Percentiles rank a stretch among this genome's conserved stretches.
phyloP scores from a whole-genome alignment of 192 early-diverging fungal species.

The Coemansia asiatica region DNA sequence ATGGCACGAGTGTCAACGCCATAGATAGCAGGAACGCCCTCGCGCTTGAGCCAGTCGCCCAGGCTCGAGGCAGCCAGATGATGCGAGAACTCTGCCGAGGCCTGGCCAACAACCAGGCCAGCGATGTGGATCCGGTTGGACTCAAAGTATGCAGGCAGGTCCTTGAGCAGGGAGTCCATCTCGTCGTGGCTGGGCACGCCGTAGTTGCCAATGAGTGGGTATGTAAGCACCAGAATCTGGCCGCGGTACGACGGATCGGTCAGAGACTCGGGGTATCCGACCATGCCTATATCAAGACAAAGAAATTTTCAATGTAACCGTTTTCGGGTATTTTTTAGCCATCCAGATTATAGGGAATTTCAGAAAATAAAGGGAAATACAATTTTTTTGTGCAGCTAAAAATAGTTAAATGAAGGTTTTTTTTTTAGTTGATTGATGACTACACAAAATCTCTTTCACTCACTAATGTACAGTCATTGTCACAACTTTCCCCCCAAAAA shows the following conservation, averaged over 20 bases:
- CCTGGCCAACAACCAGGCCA: slow-evolving; percentile 88
- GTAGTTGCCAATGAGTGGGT: slow-evolving; percentile 97
- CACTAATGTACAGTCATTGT: no score
- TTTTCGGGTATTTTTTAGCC: neutral
- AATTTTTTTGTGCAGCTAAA: neutral
- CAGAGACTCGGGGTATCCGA: slow-evolving; percentile 97
- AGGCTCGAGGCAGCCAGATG: slow-evolving; percentile 86
- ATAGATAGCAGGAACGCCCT: slow-evolving; percentile 89
- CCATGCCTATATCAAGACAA: slow-evolving; percentile 76
- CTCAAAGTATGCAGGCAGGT: slow-evolving; percentile 93
- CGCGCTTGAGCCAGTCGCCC: slow-evolving; percentile 86
- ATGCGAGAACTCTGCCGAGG: slow-evolving; percentile 90
- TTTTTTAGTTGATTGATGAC: neutral
- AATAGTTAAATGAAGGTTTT: neutral
- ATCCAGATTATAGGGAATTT: neutral
- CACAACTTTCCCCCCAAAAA: no score
- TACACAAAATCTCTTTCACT: no score
- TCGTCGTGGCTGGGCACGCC: slow-evolving; percentile 89
- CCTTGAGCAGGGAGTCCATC: slow-evolving; percentile 81
- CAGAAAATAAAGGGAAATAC: neutral
- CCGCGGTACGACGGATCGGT: slow-evolving; percentile 98
- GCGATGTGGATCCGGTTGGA: slow-evolving; percentile 92
- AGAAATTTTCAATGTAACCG: slow-evolving; percentile 4
- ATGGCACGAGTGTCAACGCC: slow-evolving; percentile 95
- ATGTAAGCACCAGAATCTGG: slow-evolving; percentile 97